Evolutionary conservation across 371 early-diverging fungal genomes (phyloP).

Genomic region (Aphelidium insulamus): DNA sequence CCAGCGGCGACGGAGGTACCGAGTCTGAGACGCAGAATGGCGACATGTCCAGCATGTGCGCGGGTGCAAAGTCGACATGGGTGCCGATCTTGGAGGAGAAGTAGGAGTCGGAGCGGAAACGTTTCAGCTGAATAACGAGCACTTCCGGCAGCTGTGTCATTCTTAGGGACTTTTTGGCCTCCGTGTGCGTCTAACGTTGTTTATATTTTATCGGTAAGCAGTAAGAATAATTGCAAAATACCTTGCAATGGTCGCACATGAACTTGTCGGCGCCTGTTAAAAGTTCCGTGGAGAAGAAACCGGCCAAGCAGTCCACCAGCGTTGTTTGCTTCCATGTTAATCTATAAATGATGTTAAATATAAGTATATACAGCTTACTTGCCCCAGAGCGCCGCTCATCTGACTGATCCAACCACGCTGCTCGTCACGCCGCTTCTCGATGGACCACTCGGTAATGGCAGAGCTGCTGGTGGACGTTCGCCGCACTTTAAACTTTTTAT

Average conservation of each 20-base stretch:
- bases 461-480: conserved; percentile 5
- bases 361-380: conserved; percentile 5
- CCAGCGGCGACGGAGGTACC: no score
- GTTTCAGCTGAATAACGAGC: conserved; percentile 18
- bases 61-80: conserved; percentile 20
- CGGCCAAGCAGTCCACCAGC: conserved; percentile 14
- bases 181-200: no score
- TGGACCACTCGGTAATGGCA: conserved; percentile 2
- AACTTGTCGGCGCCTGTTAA: conserved; percentile 16
- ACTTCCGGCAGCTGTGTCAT: conserved; percentile 16
- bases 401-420: conserved; percentile 7
- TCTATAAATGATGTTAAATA: background rate
- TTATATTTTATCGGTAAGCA: no score
- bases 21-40: conserved; percentile 12
- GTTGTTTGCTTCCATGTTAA: conserved; percentile 6
- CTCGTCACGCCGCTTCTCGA: conserved; percentile 6
- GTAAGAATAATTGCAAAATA: conserved; percentile 9
- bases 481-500: conserved; percentile 11
- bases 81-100: conserved; percentile 18
- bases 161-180: conserved; percentile 13
- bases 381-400: conserved; percentile 8
- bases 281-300: conserved; percentile 16
- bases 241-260: conserved; percentile 14
- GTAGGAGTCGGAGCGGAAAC: conserved; percentile 14
- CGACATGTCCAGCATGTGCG: conserved; percentile 16